Conservation (phyloP, 305 asterid species). For the Euphrasia arctica region DNA sequence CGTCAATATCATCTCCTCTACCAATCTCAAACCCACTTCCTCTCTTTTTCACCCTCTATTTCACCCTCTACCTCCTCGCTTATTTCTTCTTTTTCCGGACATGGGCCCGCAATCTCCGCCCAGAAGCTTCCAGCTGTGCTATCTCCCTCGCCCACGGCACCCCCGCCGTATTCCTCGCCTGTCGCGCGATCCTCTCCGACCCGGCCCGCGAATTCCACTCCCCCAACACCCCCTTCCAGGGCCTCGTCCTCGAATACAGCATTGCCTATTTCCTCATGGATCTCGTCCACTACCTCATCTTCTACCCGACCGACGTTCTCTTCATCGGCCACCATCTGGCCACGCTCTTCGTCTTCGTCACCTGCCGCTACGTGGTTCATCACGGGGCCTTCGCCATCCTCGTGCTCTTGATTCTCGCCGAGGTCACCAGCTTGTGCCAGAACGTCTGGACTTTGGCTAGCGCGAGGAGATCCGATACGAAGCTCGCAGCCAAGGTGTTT, state of each 20-base stretch:
- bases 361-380: slow-evolving; percentile 68
- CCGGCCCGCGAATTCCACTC: slow-evolving; percentile 54
- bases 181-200: slow-evolving; percentile 49
- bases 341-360: slow-evolving; percentile 79
- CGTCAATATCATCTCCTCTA: slow-evolving; percentile 1
- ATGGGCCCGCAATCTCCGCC: slow-evolving; percentile 68
- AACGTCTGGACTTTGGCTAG: slow-evolving; percentile 84
- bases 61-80: slow-evolving; percentile 48
- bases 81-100: slow-evolving; percentile 54
- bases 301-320: slow-evolving; percentile 66
- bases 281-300: slow-evolving; percentile 68
- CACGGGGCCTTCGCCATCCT: slow-evolving; percentile 83
- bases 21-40: slow-evolving; percentile 37
- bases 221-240: slow-evolving; percentile 58
- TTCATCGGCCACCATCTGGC: slow-evolving; percentile 89
- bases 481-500: slow-evolving; percentile 58
- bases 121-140: slow-evolving; percentile 87
- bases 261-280: slow-evolving; percentile 87
- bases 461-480: slow-evolving; percentile 53
- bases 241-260: slow-evolving; percentile 80
- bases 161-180: slow-evolving; percentile 76
- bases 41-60: slow-evolving; percentile 45
- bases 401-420: slow-evolving; percentile 70
- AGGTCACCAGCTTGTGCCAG: slow-evolving; percentile 90
- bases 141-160: slow-evolving; percentile 88